Evolutionary conservation across 371 early-diverging fungal genomes (phyloP), one percentile per base, ranked within the genome.

Genomic region (Funneliformis caledonium): DNA sequence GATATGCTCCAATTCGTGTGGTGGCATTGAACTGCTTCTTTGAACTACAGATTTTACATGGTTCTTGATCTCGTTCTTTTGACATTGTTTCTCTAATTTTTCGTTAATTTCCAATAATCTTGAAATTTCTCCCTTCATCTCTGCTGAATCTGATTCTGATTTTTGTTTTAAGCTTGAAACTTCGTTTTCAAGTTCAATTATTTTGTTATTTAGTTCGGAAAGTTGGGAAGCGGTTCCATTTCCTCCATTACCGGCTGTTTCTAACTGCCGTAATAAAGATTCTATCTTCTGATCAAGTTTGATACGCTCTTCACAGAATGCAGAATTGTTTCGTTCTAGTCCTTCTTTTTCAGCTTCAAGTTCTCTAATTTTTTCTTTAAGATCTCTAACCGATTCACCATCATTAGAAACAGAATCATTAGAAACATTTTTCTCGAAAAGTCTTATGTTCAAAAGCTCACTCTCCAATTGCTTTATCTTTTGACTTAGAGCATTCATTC

Each of bases 251-350:
- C 60, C 76, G 16, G 33, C 6, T 22, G 62, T 19, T 33, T 64
- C 43, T 12, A 76, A 12, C 42, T 59, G 62, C 26, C 62, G 64
- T 37, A 59, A 48, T 47, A 76, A 76, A 11, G 76, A 59, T 37
- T 76, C 33, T 19, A 76, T 47, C 31, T 62, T 76, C 19, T 76
- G 62, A 37, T 78, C 78, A 50, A 78, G 78, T 52, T 50, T 78
- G 3, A 31, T 60, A 10, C 50, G 19, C 22, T 78, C 78, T 67
- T 78, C 68, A 50, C 7, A 1, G 12, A 45, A 73, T 16, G 56
- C 16, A 7, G 59, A n/a, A 42, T 59, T 43, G 8, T 62, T 14
- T 42, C 61, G 26, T 52, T 47, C 48, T 45, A 78, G 65, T 0
- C 68, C 45, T 14, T 78, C 78, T 45, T 50, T 62, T 22, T 65